Evolutionary conservation across 164 flowering plant genomes (phyloP).

Genomic region (Euptelea pleiosperma): DNA sequence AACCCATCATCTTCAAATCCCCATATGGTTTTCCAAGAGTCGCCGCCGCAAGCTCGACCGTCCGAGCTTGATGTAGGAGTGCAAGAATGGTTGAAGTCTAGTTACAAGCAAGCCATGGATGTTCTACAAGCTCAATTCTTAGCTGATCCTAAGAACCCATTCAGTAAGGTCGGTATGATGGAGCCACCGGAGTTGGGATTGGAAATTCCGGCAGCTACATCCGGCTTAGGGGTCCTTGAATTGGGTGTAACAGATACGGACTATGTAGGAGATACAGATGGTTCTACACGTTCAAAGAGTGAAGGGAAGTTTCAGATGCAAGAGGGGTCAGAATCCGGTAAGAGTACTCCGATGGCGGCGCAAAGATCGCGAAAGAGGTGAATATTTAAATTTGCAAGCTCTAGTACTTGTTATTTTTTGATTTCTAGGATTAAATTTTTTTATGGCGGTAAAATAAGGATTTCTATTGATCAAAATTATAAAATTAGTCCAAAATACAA

Average conservation of each 20-base stretch:
- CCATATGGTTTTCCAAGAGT: neutral
- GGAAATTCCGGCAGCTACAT: neutral
- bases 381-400: neutral
- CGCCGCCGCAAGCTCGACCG: neutral
- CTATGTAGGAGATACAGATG: neutral
- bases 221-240: neutral
- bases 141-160: neutral
- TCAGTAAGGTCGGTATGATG: neutral
- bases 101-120: constrained; percentile 17
- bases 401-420: too few relatives aligned
- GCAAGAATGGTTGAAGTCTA: constrained; percentile 12
- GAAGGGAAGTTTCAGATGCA: constrained; percentile 14
- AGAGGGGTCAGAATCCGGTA: constrained; percentile 20
- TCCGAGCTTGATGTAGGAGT: constrained; percentile 1
- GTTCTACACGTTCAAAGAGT: neutral
- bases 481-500: neutral
- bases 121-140: constrained; percentile 6
- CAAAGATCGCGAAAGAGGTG: constrained; percentile 46
- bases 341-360: constrained; percentile 15
- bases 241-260: neutral
- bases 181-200: neutral
- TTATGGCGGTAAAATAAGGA: too few relatives aligned
- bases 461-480: too few relatives aligned
- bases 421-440: too few relatives aligned
- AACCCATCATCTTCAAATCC: neutral